Evolutionary conservation across 441 rosid species (phyloP).

Genomic region (Biscutella auriculata): DNA sequence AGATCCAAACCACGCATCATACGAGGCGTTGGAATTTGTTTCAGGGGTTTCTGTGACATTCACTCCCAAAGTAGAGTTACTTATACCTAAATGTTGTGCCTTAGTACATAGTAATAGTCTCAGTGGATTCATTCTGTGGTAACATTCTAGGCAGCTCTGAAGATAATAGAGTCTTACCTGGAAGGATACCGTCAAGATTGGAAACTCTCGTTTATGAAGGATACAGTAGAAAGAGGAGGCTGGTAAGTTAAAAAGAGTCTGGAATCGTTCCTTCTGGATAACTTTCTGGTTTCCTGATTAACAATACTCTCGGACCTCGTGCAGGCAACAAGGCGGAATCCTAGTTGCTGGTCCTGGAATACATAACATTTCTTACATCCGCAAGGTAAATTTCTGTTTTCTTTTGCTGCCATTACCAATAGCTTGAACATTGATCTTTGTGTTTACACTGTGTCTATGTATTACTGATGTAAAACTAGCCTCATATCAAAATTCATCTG

Average conservation of each 20-base stretch:
- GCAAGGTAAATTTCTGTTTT: slow-evolving; percentile 49
- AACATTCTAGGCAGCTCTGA: slow-evolving; percentile 60
- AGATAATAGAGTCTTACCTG: slow-evolving; percentile 77
- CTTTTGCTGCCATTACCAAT: neutral
- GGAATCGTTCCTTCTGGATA: neutral
- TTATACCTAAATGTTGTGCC: neutral
- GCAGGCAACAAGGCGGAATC: slow-evolving; percentile 95
- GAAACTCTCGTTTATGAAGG: slow-evolving; percentile 77
- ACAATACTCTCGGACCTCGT: slow-evolving; percentile 6
- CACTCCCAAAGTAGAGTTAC: slow-evolving; percentile 60
- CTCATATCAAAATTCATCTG: too few species aligned
- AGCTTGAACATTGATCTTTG: neutral
- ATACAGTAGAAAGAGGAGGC: slow-evolving; percentile 76
- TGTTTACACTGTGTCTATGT: neutral
- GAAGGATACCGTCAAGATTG: slow-evolving; percentile 96
- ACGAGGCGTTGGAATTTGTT: slow-evolving; percentile 66
- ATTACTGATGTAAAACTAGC: neutral
- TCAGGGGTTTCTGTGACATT: slow-evolving; percentile 67
- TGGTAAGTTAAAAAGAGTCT: slow-evolving; percentile 44
- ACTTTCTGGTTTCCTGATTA: neutral
- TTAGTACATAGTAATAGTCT: slow-evolving; percentile 5
- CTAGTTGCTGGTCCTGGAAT: slow-evolving; percentile 88
- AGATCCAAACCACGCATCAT: slow-evolving; percentile 73
- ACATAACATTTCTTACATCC: slow-evolving; percentile 61
- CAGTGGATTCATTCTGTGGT: neutral